Percentiles rank a stretch among this genome's conserved stretches.
These are phyloP conservation scores for Trichopus zeylanicus DNA, from an alignment of 116 monocot genomes.

Conservation along the genomic window DNA sequence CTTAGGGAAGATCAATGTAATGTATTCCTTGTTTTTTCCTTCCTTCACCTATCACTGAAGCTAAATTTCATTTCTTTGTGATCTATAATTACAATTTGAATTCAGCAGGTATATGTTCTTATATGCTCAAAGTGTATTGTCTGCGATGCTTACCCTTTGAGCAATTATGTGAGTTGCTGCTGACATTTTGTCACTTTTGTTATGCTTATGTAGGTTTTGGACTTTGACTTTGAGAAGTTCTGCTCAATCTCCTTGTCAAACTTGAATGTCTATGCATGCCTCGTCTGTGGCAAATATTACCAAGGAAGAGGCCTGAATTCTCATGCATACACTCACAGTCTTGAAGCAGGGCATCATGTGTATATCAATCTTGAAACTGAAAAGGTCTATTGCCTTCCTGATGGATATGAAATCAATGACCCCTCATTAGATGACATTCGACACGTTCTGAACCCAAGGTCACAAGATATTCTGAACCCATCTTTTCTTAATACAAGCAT, in stretches of 20 bases:
- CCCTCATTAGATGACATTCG: slow-evolving; percentile 65
- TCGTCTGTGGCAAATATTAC: slow-evolving; percentile 72
- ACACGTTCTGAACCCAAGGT: slow-evolving; percentile 78
- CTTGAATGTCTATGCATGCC: slow-evolving; percentile 72
- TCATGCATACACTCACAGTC: slow-evolving; percentile 74
- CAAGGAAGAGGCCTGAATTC: slow-evolving; percentile 78
- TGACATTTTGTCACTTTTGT: neutral
- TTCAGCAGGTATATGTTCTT: too few species aligned
- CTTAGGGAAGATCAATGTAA: too few species aligned
- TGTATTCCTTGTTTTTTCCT: too few species aligned
- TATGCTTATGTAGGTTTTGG: slow-evolving; percentile 47
- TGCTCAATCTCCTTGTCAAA: slow-evolving; percentile 74
- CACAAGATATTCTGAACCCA: neutral
- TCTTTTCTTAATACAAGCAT: neutral
- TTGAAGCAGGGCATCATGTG: slow-evolving; percentile 74
- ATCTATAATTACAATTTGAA: too few species aligned
- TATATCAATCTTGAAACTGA: slow-evolving; percentile 76
- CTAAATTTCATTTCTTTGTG: too few species aligned
- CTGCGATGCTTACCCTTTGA: too few species aligned
- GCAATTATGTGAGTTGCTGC: too few species aligned
- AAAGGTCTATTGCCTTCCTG: slow-evolving; percentile 76
- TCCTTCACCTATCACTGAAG: too few species aligned
- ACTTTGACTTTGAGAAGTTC: slow-evolving; percentile 80
- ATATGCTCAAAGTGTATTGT: too few species aligned
- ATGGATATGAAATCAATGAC: slow-evolving; percentile 77